Evolutionary conservation across 768 basidiomycete genomes (phyloP).

Genomic region (Xerocomellus intermedius): DNA sequence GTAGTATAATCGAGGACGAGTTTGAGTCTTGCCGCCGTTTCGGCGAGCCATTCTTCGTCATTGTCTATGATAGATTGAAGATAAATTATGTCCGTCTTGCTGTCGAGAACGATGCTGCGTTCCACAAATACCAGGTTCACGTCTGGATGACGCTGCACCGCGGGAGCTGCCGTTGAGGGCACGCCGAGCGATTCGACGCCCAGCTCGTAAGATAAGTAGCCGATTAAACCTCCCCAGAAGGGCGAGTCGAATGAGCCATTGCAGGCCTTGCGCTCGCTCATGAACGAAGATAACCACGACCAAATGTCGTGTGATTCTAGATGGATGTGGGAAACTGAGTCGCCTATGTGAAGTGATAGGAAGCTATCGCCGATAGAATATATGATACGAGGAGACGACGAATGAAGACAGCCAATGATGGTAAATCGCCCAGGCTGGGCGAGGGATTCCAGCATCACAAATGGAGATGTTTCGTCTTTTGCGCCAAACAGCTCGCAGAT

Average conservation of each 20-base stretch:
- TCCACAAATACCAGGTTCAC: slow-evolving; percentile 77
- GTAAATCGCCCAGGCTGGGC: slow-evolving; percentile 72
- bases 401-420: slow-evolving; percentile 62
- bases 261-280: slow-evolving; percentile 48
- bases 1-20: slow-evolving; percentile 11
- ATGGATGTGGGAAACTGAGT: slow-evolving; percentile 35
- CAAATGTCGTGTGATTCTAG: slow-evolving; percentile 59
- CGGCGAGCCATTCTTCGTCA: slow-evolving; percentile 61
- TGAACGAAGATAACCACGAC: slow-evolving; percentile 73
- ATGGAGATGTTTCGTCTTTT: slow-evolving; percentile 54
- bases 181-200: slow-evolving; percentile 59
- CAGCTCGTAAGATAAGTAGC: slow-evolving; percentile 77
- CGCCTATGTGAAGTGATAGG: slow-evolving; percentile 46
- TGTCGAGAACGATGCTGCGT: slow-evolving; percentile 72
- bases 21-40: slow-evolving; percentile 33
- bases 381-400: slow-evolving; percentile 55
- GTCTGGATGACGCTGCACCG: slow-evolving; percentile 56
- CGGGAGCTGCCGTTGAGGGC: slow-evolving; percentile 31
- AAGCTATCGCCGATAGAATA: slow-evolving; percentile 51
- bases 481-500: slow-evolving; percentile 67
- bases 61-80: slow-evolving; percentile 62
- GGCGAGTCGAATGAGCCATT: slow-evolving; percentile 56
- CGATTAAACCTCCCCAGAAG: slow-evolving; percentile 84
- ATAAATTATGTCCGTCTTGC: slow-evolving; percentile 45
- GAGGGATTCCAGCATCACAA: slow-evolving; percentile 74